Evolutionary conservation across 306 rosid genomes (phyloP).

Genomic region (Lathyrus aphaca): DNA sequence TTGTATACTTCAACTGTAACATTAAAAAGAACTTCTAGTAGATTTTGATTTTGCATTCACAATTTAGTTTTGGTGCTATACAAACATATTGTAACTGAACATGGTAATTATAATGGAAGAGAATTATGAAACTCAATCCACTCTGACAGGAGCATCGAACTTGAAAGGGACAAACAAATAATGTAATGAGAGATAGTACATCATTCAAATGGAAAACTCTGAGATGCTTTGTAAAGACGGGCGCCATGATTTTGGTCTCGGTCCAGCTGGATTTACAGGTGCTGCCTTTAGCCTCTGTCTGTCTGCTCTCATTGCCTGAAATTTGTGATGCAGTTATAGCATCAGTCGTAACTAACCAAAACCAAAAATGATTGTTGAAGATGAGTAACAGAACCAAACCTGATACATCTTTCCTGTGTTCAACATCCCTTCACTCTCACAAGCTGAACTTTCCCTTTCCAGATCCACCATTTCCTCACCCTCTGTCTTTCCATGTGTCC

Average conservation of each 20-base stretch:
- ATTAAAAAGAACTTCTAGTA: slow-evolving; percentile 33
- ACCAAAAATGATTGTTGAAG: background rate
- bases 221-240: slow-evolving; percentile 91
- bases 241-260: slow-evolving; percentile 73
- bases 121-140: slow-evolving; percentile 18
- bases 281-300: slow-evolving; percentile 53
- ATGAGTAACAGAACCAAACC: slow-evolving; percentile 47
- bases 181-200: slow-evolving; percentile 25
- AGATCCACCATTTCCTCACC: slow-evolving; percentile 33
- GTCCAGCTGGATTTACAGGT: slow-evolving; percentile 40
- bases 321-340: slow-evolving; percentile 25
- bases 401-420: slow-evolving; percentile 45
- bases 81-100: slow-evolving; percentile 48
- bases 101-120: slow-evolving; percentile 49
- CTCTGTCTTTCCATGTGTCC: slow-evolving; percentile 47
- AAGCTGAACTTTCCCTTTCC: slow-evolving; percentile 41
- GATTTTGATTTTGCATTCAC: slow-evolving; percentile 42
- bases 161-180: slow-evolving; percentile 42
- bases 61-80: slow-evolving; percentile 48
- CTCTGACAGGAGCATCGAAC: slow-evolving; percentile 26
- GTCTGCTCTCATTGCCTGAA: slow-evolving; percentile 67
- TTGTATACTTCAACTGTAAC: slow-evolving; percentile 22
- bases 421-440: slow-evolving; percentile 45
- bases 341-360: slow-evolving; percentile 35
- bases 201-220: slow-evolving; percentile 58